These are phyloP conservation scores for Pseudogymnoascus sp. DNA, from an alignment of 2,329 filamentous ascomycete genomes.

Conservation along the genomic window DNA sequence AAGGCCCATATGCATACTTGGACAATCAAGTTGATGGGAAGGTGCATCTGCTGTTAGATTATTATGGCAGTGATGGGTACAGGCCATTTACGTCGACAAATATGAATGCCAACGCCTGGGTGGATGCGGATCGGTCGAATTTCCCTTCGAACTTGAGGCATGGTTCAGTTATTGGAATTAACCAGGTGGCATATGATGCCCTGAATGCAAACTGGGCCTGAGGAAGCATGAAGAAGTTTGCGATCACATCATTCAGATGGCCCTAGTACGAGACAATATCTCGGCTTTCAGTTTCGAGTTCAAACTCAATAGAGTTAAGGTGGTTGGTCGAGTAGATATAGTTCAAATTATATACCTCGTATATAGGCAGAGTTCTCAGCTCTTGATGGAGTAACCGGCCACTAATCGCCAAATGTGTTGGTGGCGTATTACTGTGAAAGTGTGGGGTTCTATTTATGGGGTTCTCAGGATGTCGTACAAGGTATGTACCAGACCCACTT, in stretches of 20 bases:
- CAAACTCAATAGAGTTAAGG: neutral
- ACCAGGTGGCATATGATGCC: conserved; percentile 34
- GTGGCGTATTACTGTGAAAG: neutral
- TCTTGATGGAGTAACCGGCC: neutral
- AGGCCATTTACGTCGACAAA: conserved; percentile 39
- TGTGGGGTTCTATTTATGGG: neutral
- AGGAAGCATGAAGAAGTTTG: neutral
- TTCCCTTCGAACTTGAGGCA: conserved; percentile 44
- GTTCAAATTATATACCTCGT: neutral
- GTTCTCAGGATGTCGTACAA: neutral
- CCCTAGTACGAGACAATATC: neutral
- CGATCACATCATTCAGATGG: neutral
- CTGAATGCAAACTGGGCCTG: conserved; percentile 32
- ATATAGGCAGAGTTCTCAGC: neutral
- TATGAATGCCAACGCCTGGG: conserved; percentile 39
- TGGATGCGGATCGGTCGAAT: conserved; percentile 31
- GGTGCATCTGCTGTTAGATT: conserved; percentile 42
- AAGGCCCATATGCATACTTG: conserved; percentile 37
- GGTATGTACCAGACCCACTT: neutral
- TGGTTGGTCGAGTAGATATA: neutral
- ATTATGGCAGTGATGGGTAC: conserved; percentile 41
- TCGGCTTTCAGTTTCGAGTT: neutral
- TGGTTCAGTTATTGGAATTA: conserved; percentile 42
- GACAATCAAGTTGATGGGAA: conserved; percentile 34
- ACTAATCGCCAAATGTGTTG: neutral